Evolutionary conservation across 2,329 filamentous ascomycete species (phyloP).

Genomic region (Nemania sp.): DNA sequence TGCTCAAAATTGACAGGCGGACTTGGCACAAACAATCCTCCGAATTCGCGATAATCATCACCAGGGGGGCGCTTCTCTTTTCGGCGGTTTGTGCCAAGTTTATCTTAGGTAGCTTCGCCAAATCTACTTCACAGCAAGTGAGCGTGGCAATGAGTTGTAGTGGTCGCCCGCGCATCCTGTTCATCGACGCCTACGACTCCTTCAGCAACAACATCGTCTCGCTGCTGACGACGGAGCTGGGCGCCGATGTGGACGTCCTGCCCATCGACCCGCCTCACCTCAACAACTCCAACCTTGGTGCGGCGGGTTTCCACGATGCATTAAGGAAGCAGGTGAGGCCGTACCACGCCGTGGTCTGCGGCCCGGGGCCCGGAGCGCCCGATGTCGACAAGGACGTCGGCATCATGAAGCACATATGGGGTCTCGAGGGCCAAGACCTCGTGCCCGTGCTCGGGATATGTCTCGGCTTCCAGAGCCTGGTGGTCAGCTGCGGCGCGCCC

Average conservation of each 20-base stretch:
- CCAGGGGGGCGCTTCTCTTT: too few species aligned
- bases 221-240: slow-evolving; percentile 71
- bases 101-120: too few species aligned
- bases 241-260: slow-evolving; percentile 69
- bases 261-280: slow-evolving; percentile 68
- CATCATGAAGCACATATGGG: slow-evolving; percentile 77
- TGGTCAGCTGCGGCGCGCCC: slow-evolving; percentile 66
- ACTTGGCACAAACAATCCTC: too few species aligned
- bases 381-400: slow-evolving; percentile 75
- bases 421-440: slow-evolving; percentile 57
- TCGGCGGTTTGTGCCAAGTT: too few species aligned
- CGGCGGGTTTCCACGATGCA: slow-evolving; percentile 46
- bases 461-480: slow-evolving; percentile 84
- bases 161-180: slow-evolving; percentile 65
- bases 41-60: too few species aligned
- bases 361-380: slow-evolving; percentile 87
- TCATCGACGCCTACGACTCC: slow-evolving; percentile 94
- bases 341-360: slow-evolving; percentile 86
- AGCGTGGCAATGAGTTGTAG: slow-evolving; percentile 38
- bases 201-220: slow-evolving; percentile 95
- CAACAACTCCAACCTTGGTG: slow-evolving; percentile 49
- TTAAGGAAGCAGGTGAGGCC: slow-evolving; percentile 55
- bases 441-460: slow-evolving; percentile 87
- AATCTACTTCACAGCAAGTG: too few species aligned
- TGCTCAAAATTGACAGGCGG: too few species aligned